Conservation (phyloP, 495 filamentous ascomycete species). For the Penicillium bialowiezense region DNA sequence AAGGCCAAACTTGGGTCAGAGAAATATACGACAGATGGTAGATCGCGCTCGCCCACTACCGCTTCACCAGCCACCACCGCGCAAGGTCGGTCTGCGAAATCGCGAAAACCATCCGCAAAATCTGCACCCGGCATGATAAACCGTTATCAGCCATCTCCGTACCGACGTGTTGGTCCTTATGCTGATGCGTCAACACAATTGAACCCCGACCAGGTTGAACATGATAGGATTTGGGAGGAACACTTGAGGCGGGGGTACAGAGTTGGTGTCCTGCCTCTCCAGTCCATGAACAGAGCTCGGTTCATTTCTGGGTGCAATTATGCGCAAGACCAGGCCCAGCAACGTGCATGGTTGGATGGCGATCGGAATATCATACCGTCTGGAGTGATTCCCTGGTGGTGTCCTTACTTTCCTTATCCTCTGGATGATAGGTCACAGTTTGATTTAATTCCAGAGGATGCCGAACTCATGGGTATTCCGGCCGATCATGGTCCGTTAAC, state of each 20-base stretch:
- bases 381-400: constrained; percentile 6
- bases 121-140: constrained; percentile 19
- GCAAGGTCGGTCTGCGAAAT: neutral
- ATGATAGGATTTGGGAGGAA: neutral
- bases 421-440: neutral
- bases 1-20: constrained; percentile 7
- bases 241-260: neutral
- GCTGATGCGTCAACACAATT: neutral
- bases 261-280: neutral
- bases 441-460: constrained; percentile 3
- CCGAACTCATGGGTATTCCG: neutral
- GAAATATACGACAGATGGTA: constrained; percentile 2
- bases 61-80: constrained; percentile 12
- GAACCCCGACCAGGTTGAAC: neutral
- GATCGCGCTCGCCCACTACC: constrained; percentile 29
- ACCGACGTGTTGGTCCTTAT: neutral
- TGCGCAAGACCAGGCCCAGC: neutral
- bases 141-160: constrained; percentile 17
- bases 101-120: constrained; percentile 6
- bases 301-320: neutral
- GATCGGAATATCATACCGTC: neutral
- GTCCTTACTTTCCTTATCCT: neutral
- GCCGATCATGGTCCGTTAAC: neutral
- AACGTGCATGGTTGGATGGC: neutral
- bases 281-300: neutral